Conservation (phyloP, 768 basidiomycete genomes). For the Leccinum sublutescens region DNA sequence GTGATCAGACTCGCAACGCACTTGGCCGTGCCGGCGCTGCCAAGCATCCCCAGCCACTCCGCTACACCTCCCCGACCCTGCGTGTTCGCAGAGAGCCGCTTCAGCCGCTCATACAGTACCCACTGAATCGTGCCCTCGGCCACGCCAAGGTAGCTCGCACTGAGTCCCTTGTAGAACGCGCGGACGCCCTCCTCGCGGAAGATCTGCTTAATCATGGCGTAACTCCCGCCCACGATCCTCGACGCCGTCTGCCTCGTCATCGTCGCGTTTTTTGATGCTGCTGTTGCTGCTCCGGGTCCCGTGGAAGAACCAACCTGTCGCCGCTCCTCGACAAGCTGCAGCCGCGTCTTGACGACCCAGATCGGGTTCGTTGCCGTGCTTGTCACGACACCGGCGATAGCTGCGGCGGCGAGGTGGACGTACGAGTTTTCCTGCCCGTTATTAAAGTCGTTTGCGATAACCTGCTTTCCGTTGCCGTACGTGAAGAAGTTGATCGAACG, state of each 20-base stretch:
- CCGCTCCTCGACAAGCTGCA: slow-evolving; percentile 63
- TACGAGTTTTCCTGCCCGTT: slow-evolving; percentile 72
- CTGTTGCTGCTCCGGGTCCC: neutral
- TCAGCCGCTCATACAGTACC: slow-evolving; percentile 93
- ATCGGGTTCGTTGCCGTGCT: slow-evolving; percentile 95
- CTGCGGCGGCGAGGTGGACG: slow-evolving; percentile 85
- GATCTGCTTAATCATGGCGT: slow-evolving; percentile 68
- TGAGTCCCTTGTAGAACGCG: slow-evolving; percentile 94
- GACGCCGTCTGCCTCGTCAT: slow-evolving; percentile 10
- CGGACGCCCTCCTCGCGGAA: slow-evolving; percentile 74
- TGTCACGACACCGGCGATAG: slow-evolving; percentile 81
- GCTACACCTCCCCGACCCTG: slow-evolving; percentile 54
- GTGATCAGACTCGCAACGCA: slow-evolving; percentile 92
- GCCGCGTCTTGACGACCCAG: slow-evolving; percentile 97
- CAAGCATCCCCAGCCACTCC: slow-evolving; percentile 82
- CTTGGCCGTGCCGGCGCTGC: slow-evolving; percentile 91
- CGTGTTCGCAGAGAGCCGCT: slow-evolving; percentile 55
- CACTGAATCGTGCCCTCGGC: slow-evolving; percentile 97
- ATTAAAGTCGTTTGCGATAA: slow-evolving; percentile 84
- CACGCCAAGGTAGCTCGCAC: slow-evolving; percentile 93
- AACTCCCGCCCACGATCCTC: slow-evolving; percentile 51
- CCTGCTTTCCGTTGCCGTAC: slow-evolving; percentile 93
- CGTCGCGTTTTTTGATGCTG: neutral
- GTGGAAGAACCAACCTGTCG: slow-evolving; percentile 11
- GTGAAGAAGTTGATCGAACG: slow-evolving; percentile 98